These are phyloP conservation scores for Orychophragmus violaceus DNA, from an alignment of 345 rosid genomes.

Conservation along the genomic window DNA sequence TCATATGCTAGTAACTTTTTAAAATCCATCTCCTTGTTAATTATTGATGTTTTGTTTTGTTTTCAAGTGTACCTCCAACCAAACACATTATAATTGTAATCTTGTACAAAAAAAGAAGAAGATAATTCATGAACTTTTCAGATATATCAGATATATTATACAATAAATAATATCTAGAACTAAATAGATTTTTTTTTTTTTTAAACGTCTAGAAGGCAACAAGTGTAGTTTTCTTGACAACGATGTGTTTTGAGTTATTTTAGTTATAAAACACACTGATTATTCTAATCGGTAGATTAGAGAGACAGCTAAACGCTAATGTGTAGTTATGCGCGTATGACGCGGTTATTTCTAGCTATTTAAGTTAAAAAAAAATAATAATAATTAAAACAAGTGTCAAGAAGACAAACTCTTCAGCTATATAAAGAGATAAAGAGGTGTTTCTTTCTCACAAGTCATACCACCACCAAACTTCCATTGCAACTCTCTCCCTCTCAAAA, in stretches of 20 bases:
- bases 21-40: background rate
- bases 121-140: background rate
- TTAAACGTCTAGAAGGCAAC: conserved; percentile 8
- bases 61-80: background rate
- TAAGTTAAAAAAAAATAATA: background rate
- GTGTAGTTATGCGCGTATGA: conserved; percentile 1
- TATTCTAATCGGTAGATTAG: background rate
- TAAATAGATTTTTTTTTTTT: no score
- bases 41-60: background rate
- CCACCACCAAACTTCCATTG: background rate
- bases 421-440: background rate
- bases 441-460: background rate
- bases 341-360: background rate
- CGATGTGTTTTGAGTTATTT: background rate
- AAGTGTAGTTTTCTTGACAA: background rate
- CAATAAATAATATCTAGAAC: background rate
- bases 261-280: background rate
- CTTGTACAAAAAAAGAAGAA: background rate
- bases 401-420: background rate
- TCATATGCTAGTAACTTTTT: background rate
- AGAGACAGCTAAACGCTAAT: background rate
- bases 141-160: background rate
- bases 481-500: background rate
- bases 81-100: background rate
- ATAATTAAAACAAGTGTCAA: background rate